Evolutionary conservation across 805 yeast genomes (phyloP), one percentile per base, ranked within the genome.

Genomic region (Saccharomycopsis vini): DNA sequence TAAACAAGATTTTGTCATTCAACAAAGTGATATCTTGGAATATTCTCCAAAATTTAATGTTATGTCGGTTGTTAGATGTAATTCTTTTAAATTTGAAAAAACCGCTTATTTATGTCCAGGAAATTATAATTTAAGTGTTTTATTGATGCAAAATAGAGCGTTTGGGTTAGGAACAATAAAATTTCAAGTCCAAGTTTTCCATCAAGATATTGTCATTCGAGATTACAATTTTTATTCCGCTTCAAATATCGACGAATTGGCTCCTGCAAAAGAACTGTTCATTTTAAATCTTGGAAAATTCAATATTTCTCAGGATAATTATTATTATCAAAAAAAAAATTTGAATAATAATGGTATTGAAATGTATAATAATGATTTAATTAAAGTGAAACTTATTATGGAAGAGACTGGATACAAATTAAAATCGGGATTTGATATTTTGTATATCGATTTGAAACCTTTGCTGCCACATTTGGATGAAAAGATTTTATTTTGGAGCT

Each of bases 121-220:
- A 2, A 12, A 5, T 1, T 56, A 54, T 37, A 45, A 49, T n/a
- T 51, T 55, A 4, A 54, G 49, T 22, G 34, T 57, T 9, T 56
- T 50, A 2, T 20, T 56, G 3, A 26, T 42, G 3, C 42, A 46
- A 18, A 42, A 41, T 6, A 3, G n/a, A 1, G 2, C 7, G 1
- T 44, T 52, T 1, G 83, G 83, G 0, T 56, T 78, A 22, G 81
- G 81, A 2, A 75, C 81, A 13, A 73, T 78, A 15, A 68, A 69
- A 51, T 77, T 77, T 50, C 73, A 68, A 50, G 62, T 77, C 5
- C 53, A 56, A 16, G 36, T 41, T 22, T 30, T 50, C 57, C 2
- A 60, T 60, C 6, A 52, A 60, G 13, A 54, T 54, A 18, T n/a
- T n/a, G n/a, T n/a, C n/a, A n/a, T n/a, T n/a, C n/a, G n/a, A n/a